Evolutionary conservation across 768 basidiomycete genomes (phyloP).

Genomic region (Antrodiella citrinella): DNA sequence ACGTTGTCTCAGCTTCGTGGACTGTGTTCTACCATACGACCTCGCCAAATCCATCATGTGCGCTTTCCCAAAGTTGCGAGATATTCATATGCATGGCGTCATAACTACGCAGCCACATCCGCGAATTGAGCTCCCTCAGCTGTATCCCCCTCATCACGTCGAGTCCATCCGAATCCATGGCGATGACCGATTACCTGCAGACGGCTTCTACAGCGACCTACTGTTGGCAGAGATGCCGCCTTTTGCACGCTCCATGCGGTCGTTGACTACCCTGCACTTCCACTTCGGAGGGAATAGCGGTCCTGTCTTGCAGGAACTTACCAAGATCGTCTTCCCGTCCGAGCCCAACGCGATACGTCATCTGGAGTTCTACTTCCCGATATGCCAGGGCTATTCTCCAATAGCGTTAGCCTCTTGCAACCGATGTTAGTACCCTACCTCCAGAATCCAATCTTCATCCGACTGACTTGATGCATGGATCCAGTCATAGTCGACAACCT

Average conservation of each 20-base stretch:
- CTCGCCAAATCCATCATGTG: neutral
- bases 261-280: neutral
- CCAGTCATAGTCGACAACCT: neutral
- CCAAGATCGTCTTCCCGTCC: neutral
- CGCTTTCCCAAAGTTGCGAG: neutral
- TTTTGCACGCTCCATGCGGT: neutral
- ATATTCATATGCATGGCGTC: neutral
- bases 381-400: too few species aligned
- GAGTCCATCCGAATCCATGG: neutral
- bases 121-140: neutral
- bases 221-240: neutral
- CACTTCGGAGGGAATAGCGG: neutral
- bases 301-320: neutral
- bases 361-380: neutral
- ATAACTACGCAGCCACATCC: neutral
- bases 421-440: neutral
- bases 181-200: neutral
- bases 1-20: neutral
- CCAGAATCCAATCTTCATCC: too few species aligned
- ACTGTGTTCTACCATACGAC: neutral
- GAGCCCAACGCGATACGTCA: neutral
- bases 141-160: neutral
- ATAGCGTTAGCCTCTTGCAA: too few species aligned
- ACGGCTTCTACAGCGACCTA: neutral
- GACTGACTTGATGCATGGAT: too few species aligned